A percentile compares a stretch with the other conserved stretches of the same genome.
These are phyloP conservation scores for Eudorina sp. DNA, from an alignment of 139 green algal species.

Conservation along the genomic window DNA sequence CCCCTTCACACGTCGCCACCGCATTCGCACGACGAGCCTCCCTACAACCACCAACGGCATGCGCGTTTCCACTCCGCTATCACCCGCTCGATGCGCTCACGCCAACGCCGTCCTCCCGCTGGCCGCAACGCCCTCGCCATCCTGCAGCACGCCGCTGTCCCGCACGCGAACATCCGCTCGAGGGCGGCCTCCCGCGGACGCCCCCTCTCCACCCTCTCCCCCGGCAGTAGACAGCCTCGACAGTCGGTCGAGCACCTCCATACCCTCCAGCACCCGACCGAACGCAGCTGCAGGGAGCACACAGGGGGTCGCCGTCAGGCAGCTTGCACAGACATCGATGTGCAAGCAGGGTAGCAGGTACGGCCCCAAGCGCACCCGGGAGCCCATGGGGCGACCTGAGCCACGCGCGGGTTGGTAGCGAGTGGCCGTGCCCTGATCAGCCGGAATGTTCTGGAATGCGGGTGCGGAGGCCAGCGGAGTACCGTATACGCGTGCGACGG, in stretches of 20 bases:
- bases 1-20: background rate
- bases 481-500: no score
- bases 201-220: background rate
- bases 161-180: background rate
- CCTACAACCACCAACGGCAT: background rate
- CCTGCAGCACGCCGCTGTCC: background rate
- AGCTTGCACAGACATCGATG: background rate
- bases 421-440: no score
- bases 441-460: no score
- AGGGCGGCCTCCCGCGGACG: background rate
- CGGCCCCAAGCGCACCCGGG: no score
- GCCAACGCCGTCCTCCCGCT: background rate
- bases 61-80: background rate
- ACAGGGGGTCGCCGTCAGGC: background rate
- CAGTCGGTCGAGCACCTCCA: conserved; percentile 29
- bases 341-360: no score
- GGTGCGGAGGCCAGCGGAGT: no score
- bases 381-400: no score
- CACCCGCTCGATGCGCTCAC: background rate
- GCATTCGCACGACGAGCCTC: no score
- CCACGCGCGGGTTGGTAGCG: no score
- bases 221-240: background rate
- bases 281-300: background rate
- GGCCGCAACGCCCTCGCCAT: background rate
- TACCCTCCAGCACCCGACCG: conserved; percentile 25